A percentile compares a stretch with the other conserved stretches of the same genome.
These are phyloP conservation scores for Phoma sp. DNA, from an alignment of 2,329 filamentous ascomycete genomes.

Conservation along the genomic window DNA sequence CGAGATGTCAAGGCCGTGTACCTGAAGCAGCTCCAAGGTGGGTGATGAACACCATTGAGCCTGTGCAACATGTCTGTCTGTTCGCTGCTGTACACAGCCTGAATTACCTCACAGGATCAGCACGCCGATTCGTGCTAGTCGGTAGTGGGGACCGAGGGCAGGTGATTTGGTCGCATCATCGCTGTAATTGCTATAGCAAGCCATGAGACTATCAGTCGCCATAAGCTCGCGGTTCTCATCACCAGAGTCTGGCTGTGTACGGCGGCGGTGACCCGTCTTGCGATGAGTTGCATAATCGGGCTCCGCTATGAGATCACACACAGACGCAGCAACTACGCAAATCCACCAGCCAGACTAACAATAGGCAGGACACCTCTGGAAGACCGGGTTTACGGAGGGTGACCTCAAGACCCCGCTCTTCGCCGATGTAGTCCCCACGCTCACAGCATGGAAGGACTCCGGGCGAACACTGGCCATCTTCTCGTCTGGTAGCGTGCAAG, in stretches of 20 bases:
- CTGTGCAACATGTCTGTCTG: conserved; percentile 19
- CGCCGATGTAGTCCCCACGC: conserved; percentile 70
- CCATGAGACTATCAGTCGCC: conserved; percentile 13
- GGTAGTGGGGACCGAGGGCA: conserved; percentile 25
- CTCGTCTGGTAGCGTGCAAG: conserved; percentile 79
- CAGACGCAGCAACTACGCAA: conserved; percentile 6
- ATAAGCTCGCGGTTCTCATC: conserved; percentile 1
- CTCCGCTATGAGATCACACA: conserved; percentile 20
- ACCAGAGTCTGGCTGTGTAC: conserved; percentile 4
- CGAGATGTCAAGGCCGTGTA: conserved; percentile 78
- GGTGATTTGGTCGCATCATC: conserved; percentile 31
- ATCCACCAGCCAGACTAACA: conserved; percentile 30
- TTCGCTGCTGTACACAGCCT: conserved; percentile 14
- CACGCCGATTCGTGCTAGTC: conserved; percentile 26
- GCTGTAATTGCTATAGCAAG: conserved; percentile 34
- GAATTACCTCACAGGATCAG: conserved; percentile 19
- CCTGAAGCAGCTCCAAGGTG: conserved; percentile 74
- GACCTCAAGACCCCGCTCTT: conserved; percentile 76
- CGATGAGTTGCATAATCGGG: conserved; percentile 14
- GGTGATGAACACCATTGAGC: conserved; percentile 23
- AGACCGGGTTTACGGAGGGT: conserved; percentile 73
- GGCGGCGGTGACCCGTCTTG: conserved; percentile 7
- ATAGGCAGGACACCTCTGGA: conserved; percentile 70
- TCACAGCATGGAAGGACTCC: conserved; percentile 64
- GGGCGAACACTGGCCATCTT: conserved; percentile 73